A percentile compares a stretch with the other conserved stretches of the same genome.
Evolutionary conservation across 2,329 filamentous ascomycete species (phyloP).

Genomic region (Zarea fungicola): DNA sequence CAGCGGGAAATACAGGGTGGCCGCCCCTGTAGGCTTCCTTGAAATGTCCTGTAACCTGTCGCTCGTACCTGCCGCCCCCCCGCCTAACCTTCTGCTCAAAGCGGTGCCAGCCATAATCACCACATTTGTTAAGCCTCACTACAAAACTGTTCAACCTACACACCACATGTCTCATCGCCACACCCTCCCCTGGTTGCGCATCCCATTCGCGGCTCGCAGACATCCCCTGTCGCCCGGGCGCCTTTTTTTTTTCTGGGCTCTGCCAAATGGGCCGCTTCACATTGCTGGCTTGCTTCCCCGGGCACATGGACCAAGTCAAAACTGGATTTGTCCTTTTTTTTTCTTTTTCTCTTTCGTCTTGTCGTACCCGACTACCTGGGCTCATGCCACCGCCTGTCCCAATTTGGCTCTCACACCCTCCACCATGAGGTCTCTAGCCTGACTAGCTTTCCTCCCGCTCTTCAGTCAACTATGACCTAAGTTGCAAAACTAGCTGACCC

Average conservation of each 20-base stretch:
- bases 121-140: too few species aligned
- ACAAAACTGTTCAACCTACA: too few species aligned
- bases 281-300: not conserved
- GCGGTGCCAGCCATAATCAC: too few species aligned
- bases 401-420: constrained; percentile 19
- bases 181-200: constrained; percentile 3
- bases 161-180: not conserved
- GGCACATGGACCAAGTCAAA: not conserved
- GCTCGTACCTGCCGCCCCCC: too few species aligned
- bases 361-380: constrained; percentile 11
- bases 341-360: not conserved
- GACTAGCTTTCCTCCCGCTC: not conserved
- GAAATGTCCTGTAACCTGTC: too few species aligned
- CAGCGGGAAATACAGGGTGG: too few species aligned
- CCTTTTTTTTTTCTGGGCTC: not conserved
- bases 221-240: not conserved
- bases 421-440: not conserved
- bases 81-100: too few species aligned
- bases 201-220: constrained; percentile 10
- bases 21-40: too few species aligned
- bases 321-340: not conserved
- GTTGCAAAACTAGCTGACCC: not conserved
- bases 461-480: not conserved
- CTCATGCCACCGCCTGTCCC: constrained; percentile 31
- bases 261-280: too few species aligned